Evolutionary conservation across 768 basidiomycete genomes (phyloP), one percentile per base, ranked within the genome.

Genomic region (Rhodotorula paludigena): DNA sequence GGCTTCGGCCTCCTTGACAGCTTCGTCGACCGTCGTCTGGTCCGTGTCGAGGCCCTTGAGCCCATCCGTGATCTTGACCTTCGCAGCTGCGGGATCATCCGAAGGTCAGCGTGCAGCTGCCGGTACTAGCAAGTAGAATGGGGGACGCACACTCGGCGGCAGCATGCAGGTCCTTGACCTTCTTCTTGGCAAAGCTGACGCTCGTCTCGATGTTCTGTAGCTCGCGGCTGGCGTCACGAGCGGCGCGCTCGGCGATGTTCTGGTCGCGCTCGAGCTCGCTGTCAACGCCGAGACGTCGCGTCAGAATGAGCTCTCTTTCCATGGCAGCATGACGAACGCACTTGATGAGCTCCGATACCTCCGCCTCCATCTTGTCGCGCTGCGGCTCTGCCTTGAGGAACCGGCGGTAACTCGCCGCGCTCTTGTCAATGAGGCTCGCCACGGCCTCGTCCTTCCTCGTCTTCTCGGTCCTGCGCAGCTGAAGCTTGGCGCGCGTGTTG

Each of bases 201-300:
- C 81, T 83, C 2, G 85, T 81, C 74, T 92, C 87, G 7, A 85
- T 79, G 20, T 84, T 82, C 60, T 89, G 86, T 9, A 89, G 77
- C 47, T 81, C 80, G 57, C 83, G 82, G 74, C 85, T 86, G 5
- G 83, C 83, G 4, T 79, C 75, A 15, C 81, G 78, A 33, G 81
- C 77, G 33, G 84, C 74, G 9, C 77, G 73, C 61, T 81, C 81
- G 23, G 79, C 76, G 54, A 85, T 80, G 63, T n/a, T n/a, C n/a
- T n/a, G n/a, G n/a, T 88, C 86, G 7, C 80, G 78, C 64, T 92
- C 90, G 74, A 86, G 87, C 60, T 85, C 82, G 33, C 91, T 94
- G 66, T 23, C 8, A n/a, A 21, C n/a, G n/a, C 25, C 6, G 47
- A 23, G 35, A 25, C 25, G 63, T 23, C 10, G 25, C 18, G 21